Evolutionary conservation across 805 yeast genomes (phyloP).

Genomic region (Starmerella cellae): DNA sequence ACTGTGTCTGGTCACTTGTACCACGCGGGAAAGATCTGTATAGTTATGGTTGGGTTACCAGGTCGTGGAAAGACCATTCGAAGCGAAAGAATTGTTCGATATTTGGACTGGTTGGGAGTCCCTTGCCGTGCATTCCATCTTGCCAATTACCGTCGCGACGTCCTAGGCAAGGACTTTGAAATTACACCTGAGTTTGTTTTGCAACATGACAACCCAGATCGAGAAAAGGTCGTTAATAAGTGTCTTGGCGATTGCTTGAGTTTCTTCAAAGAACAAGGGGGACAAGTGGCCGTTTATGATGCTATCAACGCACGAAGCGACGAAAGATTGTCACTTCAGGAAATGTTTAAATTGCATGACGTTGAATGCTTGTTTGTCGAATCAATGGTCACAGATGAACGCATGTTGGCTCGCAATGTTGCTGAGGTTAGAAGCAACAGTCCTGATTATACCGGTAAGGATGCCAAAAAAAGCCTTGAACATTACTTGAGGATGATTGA

Average conservation of each 20-base stretch:
- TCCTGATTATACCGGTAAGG: slow-evolving; percentile 75
- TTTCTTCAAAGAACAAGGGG: slow-evolving; percentile 53
- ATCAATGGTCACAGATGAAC: slow-evolving; percentile 62
- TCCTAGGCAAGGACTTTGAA: slow-evolving; percentile 32
- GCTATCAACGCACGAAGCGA: slow-evolving; percentile 76
- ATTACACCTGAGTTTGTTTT: slow-evolving; percentile 61
- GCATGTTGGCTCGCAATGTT: slow-evolving; percentile 59
- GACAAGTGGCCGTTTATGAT: slow-evolving; percentile 93
- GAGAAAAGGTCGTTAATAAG: slow-evolving; percentile 45
- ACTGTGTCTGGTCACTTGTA: slow-evolving; percentile 83
- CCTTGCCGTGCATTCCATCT: slow-evolving; percentile 82
- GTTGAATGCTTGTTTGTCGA: slow-evolving; percentile 81
- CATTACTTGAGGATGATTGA: slow-evolving; percentile 67
- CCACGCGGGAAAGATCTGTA: slow-evolving; percentile 89
- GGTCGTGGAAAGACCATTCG: slow-evolving; percentile 92
- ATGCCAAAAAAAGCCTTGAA: slow-evolving; percentile 53
- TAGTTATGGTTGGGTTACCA: slow-evolving; percentile 82
- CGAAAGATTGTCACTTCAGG: slow-evolving; percentile 43
- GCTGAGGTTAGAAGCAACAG: slow-evolving; percentile 66
- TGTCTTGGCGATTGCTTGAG: slow-evolving; percentile 57
- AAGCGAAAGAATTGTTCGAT: slow-evolving; percentile 81
- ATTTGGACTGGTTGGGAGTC: slow-evolving; percentile 92
- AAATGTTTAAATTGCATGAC: slow-evolving; percentile 40
- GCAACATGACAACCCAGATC: slow-evolving; percentile 36
- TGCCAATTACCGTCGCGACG: slow-evolving; percentile 71